These are phyloP conservation scores for Vanrija pseudolonga DNA, from an alignment of 1,284 basidiomycete genomes.

Conservation along the genomic window DNA sequence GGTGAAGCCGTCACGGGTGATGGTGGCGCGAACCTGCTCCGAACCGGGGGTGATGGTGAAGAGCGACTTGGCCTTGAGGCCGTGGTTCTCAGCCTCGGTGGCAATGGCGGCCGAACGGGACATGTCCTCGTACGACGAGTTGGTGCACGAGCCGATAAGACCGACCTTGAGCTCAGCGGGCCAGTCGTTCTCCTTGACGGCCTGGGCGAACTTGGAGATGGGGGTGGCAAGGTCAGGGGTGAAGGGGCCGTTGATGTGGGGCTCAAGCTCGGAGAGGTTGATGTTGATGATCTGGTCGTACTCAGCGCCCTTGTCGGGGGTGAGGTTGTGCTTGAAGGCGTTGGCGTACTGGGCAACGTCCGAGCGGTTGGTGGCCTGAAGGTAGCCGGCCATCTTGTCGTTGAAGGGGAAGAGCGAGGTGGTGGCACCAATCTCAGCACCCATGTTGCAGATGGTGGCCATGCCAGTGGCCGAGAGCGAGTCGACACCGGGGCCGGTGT, in stretches of 20 bases:
- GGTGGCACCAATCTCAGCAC: slow-evolving; percentile 98
- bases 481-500: slow-evolving; percentile 89
- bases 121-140: slow-evolving; percentile 99
- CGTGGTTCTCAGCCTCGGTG: slow-evolving; percentile 78
- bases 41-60: slow-evolving; percentile 98
- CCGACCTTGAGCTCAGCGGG: slow-evolving; percentile 94
- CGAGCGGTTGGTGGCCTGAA: slow-evolving; percentile 85
- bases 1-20: slow-evolving; percentile 93
- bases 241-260: slow-evolving; percentile 99
- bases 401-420: slow-evolving; percentile 99
- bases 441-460: slow-evolving; percentile 99
- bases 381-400: slow-evolving; percentile 86
- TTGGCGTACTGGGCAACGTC: slow-evolving; percentile 88
- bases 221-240: slow-evolving; percentile 94
- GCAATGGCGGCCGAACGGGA: slow-evolving; percentile 93
- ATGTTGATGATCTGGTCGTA: slow-evolving; percentile 96
- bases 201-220: slow-evolving; percentile 89
- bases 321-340: slow-evolving; percentile 85
- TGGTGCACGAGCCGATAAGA: slow-evolving; percentile 99
- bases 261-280: slow-evolving; percentile 93
- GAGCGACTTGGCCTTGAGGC: slow-evolving; percentile 83
- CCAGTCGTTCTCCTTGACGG: slow-evolving; percentile 95
- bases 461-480: slow-evolving; percentile 97
- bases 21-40: slow-evolving; percentile 97
- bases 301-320: slow-evolving; percentile 82